Conservation (phyloP, 352 stramenopile species). For the Globisporangium iwayamae region DNA sequence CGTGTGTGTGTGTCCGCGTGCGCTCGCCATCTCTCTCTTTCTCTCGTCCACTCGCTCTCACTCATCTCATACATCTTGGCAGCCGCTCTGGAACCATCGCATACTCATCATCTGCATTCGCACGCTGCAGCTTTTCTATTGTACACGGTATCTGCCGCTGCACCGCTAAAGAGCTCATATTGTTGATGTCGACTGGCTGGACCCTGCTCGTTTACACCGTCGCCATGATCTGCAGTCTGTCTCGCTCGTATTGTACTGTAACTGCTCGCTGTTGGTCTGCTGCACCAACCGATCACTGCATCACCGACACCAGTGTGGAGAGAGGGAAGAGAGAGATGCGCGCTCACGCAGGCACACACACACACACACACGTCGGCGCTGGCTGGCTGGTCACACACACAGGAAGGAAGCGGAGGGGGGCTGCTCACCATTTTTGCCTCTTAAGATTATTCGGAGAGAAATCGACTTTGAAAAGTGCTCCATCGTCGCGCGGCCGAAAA, state of each 20-base stretch:
- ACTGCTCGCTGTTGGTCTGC: background rate
- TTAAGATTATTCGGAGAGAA: slow-evolving; percentile 69
- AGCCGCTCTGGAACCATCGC: background rate
- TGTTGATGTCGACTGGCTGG: background rate
- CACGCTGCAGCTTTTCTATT: background rate
- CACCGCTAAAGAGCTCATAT: background rate
- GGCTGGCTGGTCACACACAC: background rate
- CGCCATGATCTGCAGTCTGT: background rate
- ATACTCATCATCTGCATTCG: background rate
- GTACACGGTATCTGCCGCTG: background rate
- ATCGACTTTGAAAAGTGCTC: slow-evolving; percentile 74
- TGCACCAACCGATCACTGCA: background rate
- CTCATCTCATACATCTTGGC: background rate
- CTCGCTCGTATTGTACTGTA: background rate
- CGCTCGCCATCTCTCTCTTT: background rate
- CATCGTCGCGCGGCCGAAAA: slow-evolving; percentile 7
- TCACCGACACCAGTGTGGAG: background rate
- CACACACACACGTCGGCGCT: background rate
- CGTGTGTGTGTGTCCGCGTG: background rate
- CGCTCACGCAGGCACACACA: background rate
- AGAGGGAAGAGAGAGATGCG: background rate
- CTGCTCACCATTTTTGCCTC: slow-evolving; percentile 67
- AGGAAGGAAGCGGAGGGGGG: background rate
- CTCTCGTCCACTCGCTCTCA: background rate
- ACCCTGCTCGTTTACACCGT: background rate